phyloP scores from a whole-genome alignment of 2,329 filamentous ascomycete species.

The Talaromyces sp. region DNA sequence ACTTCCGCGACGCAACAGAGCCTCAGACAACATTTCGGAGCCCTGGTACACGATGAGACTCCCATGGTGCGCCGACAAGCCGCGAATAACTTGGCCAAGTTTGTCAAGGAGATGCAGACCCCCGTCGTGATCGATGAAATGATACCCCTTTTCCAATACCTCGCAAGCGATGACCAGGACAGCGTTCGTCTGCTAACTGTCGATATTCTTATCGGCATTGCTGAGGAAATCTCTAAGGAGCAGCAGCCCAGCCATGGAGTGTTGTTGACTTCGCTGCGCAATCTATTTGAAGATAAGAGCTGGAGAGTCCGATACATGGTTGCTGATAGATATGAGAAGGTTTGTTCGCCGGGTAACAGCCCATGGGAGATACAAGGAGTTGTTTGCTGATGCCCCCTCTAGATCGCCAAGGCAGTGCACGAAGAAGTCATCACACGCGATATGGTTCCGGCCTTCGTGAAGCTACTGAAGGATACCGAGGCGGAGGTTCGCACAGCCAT shows the following conservation, averaged over 20 bases:
- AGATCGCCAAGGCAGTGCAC: conserved; percentile 98
- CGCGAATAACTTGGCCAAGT: conserved; percentile 94
- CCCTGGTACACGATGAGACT: conserved; percentile 95
- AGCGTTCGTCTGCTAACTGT: conserved; percentile 95
- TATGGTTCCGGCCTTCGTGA: conserved; percentile 94
- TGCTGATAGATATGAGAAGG: conserved; percentile 97
- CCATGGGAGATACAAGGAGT: not conserved
- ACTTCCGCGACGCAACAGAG: conserved; percentile 85
- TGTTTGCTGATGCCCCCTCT: conserved; percentile 3
- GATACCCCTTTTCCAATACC: conserved; percentile 97
- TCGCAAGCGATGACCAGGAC: conserved; percentile 95
- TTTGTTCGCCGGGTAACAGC: conserved; percentile 38
- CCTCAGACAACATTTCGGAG: conserved; percentile 86
- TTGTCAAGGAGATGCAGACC: conserved; percentile 94
- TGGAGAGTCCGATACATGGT: conserved; percentile 99
- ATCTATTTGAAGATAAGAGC: conserved; percentile 97
- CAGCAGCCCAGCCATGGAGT: conserved; percentile 96
- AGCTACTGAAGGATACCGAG: conserved; percentile 95
- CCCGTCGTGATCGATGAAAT: conserved; percentile 95
- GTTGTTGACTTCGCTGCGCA: conserved; percentile 84
- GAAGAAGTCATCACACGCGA: conserved; percentile 94
- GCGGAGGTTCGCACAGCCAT: conserved; percentile 97
- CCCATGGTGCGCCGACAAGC: conserved; percentile 98
- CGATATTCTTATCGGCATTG: conserved; percentile 93
- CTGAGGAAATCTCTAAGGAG: conserved; percentile 96